Percentiles rank a stretch among this genome's conserved stretches.
phyloP scores from a whole-genome alignment of 768 basidiomycete species.

The Leccinum disarticulatum region DNA sequence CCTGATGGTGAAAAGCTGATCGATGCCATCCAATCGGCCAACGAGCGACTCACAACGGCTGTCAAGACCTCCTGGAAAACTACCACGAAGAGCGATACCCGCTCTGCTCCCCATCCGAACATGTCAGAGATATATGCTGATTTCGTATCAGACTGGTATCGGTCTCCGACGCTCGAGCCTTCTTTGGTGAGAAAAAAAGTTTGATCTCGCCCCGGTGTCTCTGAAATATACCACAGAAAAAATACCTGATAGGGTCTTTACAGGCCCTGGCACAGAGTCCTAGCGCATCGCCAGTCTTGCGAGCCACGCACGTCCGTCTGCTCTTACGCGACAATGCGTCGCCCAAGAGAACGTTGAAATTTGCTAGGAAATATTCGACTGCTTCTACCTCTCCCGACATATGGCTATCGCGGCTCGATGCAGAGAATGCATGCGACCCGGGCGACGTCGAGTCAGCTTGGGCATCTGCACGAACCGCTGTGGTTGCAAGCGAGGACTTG shows the following conservation, averaged over 20 bases:
- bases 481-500: slow-evolving; percentile 23
- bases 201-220: neutral
- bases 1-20: slow-evolving; percentile 24
- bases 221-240: slow-evolving; percentile 40
- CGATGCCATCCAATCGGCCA: slow-evolving; percentile 32
- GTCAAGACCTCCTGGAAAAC: slow-evolving; percentile 28
- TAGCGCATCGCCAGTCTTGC: slow-evolving; percentile 29
- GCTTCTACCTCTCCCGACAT: slow-evolving; percentile 40
- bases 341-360: slow-evolving; percentile 36
- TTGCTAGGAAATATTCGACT: slow-evolving; percentile 49
- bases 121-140: slow-evolving; percentile 38
- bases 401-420: slow-evolving; percentile 54
- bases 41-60: slow-evolving; percentile 30
- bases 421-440: slow-evolving; percentile 35
- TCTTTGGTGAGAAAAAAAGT: slow-evolving; percentile 30
- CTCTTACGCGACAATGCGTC: slow-evolving; percentile 27
- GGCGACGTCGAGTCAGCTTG: slow-evolving; percentile 37
- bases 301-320: slow-evolving; percentile 38
- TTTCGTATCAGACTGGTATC: slow-evolving; percentile 51
- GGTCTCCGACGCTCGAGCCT: slow-evolving; percentile 28
- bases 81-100: slow-evolving; percentile 10
- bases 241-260: slow-evolving; percentile 52
- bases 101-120: slow-evolving; percentile 27
- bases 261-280: slow-evolving; percentile 33
- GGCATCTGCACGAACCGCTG: slow-evolving; percentile 43